Evolutionary conservation across 2,329 filamentous ascomycete species (phyloP).

Genomic region (Cercospora zeae-maydis): DNA sequence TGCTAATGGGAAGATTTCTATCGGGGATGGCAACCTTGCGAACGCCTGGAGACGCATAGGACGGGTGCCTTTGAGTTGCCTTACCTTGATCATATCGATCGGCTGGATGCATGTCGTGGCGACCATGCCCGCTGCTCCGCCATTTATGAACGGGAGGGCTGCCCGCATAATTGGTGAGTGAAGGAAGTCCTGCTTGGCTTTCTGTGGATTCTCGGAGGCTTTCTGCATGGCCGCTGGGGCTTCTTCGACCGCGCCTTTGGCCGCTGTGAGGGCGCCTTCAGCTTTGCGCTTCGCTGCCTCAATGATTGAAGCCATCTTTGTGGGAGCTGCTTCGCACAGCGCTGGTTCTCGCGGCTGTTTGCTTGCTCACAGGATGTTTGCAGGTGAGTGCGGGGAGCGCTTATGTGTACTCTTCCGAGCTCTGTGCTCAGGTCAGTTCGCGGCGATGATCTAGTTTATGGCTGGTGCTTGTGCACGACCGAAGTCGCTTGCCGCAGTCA

Average conservation of each 20-base stretch:
- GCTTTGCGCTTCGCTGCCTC: conserved; percentile 43
- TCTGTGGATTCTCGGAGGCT: conserved; percentile 47
- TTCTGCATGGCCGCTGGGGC: conserved; percentile 34
- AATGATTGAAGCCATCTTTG: conserved; percentile 37
- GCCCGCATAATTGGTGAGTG: conserved; percentile 76
- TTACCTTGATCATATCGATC: conserved; percentile 76
- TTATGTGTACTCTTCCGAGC: neutral
- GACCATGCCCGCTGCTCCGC: conserved; percentile 90
- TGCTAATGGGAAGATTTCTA: neutral
- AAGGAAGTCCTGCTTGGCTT: conserved; percentile 58
- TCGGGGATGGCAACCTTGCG: neutral
- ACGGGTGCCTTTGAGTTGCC: neutral
- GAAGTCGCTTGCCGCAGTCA: conserved; percentile 7
- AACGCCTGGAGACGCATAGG: neutral
- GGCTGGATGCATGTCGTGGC: conserved; percentile 80
- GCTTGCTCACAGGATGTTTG: neutral
- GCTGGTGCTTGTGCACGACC: neutral
- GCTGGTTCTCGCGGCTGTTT: neutral
- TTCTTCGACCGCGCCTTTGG: conserved; percentile 35
- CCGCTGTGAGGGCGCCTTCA: conserved; percentile 31
- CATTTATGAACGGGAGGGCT: conserved; percentile 91
- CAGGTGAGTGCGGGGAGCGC: neutral
- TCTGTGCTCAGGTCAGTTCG: neutral
- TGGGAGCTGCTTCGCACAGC: neutral
- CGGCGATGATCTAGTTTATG: neutral